Evolutionary conservation across 2,329 filamentous ascomycete genomes (phyloP).

Genomic region (Trichoderma cornu-damae): DNA sequence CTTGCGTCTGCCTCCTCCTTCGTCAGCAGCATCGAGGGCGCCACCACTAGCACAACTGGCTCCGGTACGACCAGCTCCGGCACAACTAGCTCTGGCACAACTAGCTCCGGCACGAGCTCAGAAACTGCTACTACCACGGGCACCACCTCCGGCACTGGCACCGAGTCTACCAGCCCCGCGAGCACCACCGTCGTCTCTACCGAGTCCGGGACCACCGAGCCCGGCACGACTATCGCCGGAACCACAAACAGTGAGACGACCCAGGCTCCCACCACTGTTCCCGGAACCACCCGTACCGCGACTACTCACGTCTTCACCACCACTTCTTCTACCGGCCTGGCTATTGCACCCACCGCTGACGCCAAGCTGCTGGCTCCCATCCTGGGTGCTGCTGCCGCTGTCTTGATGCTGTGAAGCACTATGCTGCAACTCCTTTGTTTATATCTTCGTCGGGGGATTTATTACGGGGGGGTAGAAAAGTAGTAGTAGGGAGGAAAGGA

Average conservation of each 20-base stretch:
- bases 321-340: slow-evolving; percentile 7
- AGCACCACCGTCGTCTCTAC: slow-evolving; percentile 10
- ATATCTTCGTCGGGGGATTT: neutral
- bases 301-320: neutral
- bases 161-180: neutral
- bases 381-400: slow-evolving; percentile 13
- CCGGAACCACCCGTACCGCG: neutral
- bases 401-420: slow-evolving; percentile 8
- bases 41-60: neutral
- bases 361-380: slow-evolving; percentile 16
- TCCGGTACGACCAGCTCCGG: neutral
- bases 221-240: slow-evolving; percentile 1
- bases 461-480: neutral
- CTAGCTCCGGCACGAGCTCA: neutral
- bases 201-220: slow-evolving; percentile 3
- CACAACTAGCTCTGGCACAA: neutral
- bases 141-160: neutral
- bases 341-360: slow-evolving; percentile 4
- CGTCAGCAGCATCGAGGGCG: slow-evolving; percentile 9
- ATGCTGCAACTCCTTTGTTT: neutral
- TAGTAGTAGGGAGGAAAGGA: neutral
- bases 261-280: neutral
- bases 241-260: slow-evolving; percentile 14
- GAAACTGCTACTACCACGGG: too few relatives aligned
- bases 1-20: neutral